Evolutionary conservation across 2,329 filamentous ascomycete genomes (phyloP).

Genomic region (Cryphonectria nitschkei): DNA sequence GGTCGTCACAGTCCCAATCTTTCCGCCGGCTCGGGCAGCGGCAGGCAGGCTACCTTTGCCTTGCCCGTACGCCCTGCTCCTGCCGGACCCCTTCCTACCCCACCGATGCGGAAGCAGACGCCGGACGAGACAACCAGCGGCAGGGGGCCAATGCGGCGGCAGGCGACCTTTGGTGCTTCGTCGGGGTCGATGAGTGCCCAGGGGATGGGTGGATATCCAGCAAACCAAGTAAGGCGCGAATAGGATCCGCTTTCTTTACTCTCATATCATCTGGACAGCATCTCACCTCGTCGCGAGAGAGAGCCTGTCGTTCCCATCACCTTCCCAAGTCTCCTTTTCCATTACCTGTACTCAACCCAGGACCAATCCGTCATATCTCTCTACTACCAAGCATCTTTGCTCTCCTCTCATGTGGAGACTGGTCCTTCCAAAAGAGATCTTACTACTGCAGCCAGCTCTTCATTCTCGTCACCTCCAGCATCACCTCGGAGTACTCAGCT

Average conservation of each 20-base stretch:
- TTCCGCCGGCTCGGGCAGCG: constrained; percentile 45
- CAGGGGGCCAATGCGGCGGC: constrained; percentile 52
- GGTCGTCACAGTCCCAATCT: constrained; percentile 31
- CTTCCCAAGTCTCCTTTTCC: constrained; percentile 15
- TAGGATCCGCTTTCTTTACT: constrained; percentile 30
- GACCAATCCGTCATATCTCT: constrained; percentile 16
- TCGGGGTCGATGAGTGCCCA: constrained; percentile 41
- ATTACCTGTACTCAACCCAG: constrained; percentile 14
- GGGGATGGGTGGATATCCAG: constrained; percentile 38
- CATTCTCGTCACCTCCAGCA: constrained; percentile 10
- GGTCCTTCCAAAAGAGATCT: constrained; percentile 5
- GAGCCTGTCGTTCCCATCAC: background rate
- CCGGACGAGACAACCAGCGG: constrained; percentile 53
- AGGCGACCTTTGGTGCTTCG: constrained; percentile 56
- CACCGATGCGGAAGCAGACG: constrained; percentile 61
- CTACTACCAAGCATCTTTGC: constrained; percentile 16
- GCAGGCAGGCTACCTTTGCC: constrained; percentile 57
- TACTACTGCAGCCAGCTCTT: constrained; percentile 2
- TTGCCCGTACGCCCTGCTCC: constrained; percentile 68
- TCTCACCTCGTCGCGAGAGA: background rate
- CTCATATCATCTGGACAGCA: background rate
- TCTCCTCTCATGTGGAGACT: background rate
- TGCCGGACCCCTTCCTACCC: constrained; percentile 60
- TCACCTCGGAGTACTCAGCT: constrained; percentile 4
- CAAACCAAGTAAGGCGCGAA: constrained; percentile 36